Conservation (phyloP, 106 monocot species). For the Apostasia ramifera region DNA sequence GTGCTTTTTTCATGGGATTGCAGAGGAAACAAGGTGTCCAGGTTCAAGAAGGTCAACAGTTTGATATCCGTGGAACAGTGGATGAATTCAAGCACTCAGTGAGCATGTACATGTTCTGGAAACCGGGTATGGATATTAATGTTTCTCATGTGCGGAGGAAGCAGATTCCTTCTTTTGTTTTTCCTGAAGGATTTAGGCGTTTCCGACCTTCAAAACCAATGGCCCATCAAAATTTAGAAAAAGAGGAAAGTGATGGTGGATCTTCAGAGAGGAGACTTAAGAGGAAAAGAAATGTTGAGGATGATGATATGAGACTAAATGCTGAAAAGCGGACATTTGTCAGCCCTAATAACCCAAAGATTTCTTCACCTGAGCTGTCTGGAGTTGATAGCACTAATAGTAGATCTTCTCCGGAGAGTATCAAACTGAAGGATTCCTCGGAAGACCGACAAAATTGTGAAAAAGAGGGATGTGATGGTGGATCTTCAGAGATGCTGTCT, state of each 20-base stretch:
- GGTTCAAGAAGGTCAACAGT: conserved; percentile 61
- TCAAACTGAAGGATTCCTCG: no score
- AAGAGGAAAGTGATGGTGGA: conserved; percentile 12
- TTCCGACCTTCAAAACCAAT: conserved; percentile 27
- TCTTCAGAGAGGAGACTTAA: conserved; percentile 28
- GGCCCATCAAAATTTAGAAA: conserved; percentile 13
- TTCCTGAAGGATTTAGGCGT: conserved; percentile 76
- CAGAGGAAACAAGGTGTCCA: conserved; percentile 48
- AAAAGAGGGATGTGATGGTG: no score
- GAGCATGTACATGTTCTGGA: conserved; percentile 74
- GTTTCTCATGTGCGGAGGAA: conserved; percentile 80
- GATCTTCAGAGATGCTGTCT: no score
- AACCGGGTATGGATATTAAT: conserved; percentile 73
- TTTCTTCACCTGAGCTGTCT: conserved; percentile 2
- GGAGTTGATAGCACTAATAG: no score
- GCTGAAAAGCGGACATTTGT: conserved; percentile 20
- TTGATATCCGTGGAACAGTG: conserved; percentile 83
- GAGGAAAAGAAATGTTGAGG: conserved; percentile 24
- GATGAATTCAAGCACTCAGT: conserved; percentile 77
- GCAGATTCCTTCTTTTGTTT: conserved; percentile 85
- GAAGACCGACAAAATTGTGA: no score
- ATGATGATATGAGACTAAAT: conserved; percentile 5
- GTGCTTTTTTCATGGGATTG: conserved; percentile 76
- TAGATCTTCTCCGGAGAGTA: no score
- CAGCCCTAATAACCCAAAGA: conserved; percentile 15